Evolutionary conservation across 202 grass and related monocot species (phyloP).

Genomic region (Eragrostis tef): DNA sequence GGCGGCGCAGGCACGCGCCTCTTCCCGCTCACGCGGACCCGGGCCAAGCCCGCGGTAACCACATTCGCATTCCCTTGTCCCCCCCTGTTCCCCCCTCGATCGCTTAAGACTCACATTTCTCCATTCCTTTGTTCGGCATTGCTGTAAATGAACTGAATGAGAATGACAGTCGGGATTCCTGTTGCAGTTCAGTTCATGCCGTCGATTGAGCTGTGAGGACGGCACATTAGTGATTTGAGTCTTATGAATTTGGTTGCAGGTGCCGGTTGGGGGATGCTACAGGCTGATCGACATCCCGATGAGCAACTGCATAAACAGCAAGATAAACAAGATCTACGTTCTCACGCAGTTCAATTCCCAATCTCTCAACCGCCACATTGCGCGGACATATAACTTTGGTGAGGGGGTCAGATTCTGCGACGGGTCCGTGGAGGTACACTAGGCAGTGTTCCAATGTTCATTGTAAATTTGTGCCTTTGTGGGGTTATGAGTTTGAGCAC

Average conservation of each 20-base stretch:
- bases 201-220: not conserved
- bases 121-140: not conserved
- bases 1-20: constrained; percentile 74
- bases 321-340: constrained; percentile 77
- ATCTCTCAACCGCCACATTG: constrained; percentile 71
- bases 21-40: constrained; percentile 74
- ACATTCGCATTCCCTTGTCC: not conserved
- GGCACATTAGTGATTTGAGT: not conserved
- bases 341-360: constrained; percentile 83
- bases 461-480: not conserved
- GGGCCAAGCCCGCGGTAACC: constrained; percentile 80
- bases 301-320: constrained; percentile 81
- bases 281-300: constrained; percentile 74
- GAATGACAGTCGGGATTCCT: not conserved
- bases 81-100: not conserved
- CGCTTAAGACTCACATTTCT: not conserved
- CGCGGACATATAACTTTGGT: constrained; percentile 66
- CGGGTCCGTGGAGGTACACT: constrained; percentile 69
- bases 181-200: not conserved
- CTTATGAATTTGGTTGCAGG: constrained; percentile 38
- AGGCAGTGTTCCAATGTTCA: not conserved
- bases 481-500: not conserved
- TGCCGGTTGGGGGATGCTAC: constrained; percentile 73
- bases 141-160: not conserved
- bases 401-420: constrained; percentile 62